Conservation (phyloP, 2,329 filamentous ascomycete species). For the Pseudogymnoascus sp. region DNA sequence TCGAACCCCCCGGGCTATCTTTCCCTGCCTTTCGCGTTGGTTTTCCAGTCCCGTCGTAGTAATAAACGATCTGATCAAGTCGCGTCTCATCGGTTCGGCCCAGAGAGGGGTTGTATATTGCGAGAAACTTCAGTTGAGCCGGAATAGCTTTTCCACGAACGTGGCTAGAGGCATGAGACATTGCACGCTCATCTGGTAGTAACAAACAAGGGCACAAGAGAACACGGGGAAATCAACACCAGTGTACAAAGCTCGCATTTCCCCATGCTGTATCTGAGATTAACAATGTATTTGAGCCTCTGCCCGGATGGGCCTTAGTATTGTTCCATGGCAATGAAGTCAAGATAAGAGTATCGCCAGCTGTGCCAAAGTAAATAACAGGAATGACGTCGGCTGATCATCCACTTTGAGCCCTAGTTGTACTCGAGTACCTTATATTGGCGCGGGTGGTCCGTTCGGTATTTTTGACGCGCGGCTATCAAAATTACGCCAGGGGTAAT, state of each 20-base stretch:
- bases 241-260: not conserved
- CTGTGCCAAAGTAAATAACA: not conserved
- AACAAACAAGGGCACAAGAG: not conserved
- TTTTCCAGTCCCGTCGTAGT: slow-evolving; percentile 35
- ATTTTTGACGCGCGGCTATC: not conserved
- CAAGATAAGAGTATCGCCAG: not conserved
- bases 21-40: slow-evolving; percentile 20
- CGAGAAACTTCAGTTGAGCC: slow-evolving; percentile 79
- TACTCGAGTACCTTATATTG: slow-evolving; percentile 1
- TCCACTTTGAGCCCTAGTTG: not conserved
- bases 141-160: slow-evolving; percentile 36
- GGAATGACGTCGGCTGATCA: slow-evolving; percentile 3
- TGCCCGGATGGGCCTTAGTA: not conserved
- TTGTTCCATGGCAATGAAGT: not conserved
- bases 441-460: not conserved
- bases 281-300: not conserved
- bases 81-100: slow-evolving; percentile 52
- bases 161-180: slow-evolving; percentile 19
- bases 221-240: not conserved
- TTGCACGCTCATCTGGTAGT: slow-evolving; percentile 17
- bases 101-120: slow-evolving; percentile 88
- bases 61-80: slow-evolving; percentile 84
- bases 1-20: slow-evolving; percentile 21
- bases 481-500: not conserved
- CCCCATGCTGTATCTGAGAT: not conserved